phyloP scores from a whole-genome alignment of 2,329 filamentous ascomycete species.

The Fusarium globosum region DNA sequence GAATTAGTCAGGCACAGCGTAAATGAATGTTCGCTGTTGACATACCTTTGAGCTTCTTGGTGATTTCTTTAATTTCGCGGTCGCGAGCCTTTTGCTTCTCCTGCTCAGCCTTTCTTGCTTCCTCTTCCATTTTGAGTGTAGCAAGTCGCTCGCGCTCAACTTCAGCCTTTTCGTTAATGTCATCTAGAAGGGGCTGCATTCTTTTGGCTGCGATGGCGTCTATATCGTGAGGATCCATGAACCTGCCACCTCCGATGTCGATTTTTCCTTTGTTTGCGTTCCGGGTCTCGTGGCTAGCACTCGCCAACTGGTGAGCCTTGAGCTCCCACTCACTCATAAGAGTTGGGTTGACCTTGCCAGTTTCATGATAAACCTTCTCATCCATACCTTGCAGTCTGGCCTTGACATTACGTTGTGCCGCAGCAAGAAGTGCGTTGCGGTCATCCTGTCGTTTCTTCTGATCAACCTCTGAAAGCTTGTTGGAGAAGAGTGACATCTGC shows the following conservation, averaged over 20 bases:
- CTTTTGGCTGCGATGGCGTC: conserved; percentile 81
- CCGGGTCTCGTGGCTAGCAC: conserved; percentile 71
- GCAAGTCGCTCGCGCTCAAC: conserved; percentile 74
- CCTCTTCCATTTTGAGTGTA: conserved; percentile 71
- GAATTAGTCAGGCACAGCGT: conserved; percentile 45
- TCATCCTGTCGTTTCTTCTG: conserved; percentile 79
- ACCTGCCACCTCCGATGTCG: conserved; percentile 83
- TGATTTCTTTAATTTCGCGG: conserved; percentile 64
- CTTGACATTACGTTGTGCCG: conserved; percentile 88
- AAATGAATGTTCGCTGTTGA: neutral
- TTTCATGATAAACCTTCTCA: conserved; percentile 79
- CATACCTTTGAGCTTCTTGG: conserved; percentile 70
- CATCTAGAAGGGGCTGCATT: conserved; percentile 85
- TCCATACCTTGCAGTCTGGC: conserved; percentile 84
- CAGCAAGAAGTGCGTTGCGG: conserved; percentile 78
- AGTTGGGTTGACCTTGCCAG: conserved; percentile 76
- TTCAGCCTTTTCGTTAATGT: conserved; percentile 84
- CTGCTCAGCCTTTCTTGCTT: conserved; percentile 64
- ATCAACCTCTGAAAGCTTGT: conserved; percentile 74
- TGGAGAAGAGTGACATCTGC: conserved; percentile 83
- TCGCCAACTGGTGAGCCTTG: conserved; percentile 77
- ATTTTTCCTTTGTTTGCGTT: conserved; percentile 66
- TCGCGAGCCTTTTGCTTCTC: conserved; percentile 61
- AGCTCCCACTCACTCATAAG: conserved; percentile 82
- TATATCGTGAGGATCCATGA: conserved; percentile 81